Conservation (phyloP, 1,284 basidiomycete species). For the Moesziomyces antarcticus region DNA sequence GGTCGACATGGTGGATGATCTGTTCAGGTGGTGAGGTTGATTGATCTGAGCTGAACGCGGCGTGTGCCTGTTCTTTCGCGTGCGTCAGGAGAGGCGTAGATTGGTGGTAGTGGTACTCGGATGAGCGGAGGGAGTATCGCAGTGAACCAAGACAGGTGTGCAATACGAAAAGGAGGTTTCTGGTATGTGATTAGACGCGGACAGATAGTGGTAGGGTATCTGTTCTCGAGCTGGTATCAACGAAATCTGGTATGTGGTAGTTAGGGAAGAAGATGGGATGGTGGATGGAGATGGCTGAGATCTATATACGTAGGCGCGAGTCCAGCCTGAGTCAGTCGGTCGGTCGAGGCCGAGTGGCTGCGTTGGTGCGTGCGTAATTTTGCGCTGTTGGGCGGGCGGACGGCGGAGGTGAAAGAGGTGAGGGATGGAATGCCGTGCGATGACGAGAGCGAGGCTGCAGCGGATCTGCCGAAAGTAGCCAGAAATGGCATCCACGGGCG, state of each 20-base stretch:
- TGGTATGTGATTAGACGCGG: slow-evolving; percentile 2
- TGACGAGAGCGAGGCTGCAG: slow-evolving; percentile 7
- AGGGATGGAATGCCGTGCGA: not conserved
- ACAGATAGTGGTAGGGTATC: slow-evolving; percentile 44
- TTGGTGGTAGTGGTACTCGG: slow-evolving; percentile 9
- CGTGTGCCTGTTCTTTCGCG: no score
- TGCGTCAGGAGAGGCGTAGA: no score
- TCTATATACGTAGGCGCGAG: slow-evolving; percentile 28
- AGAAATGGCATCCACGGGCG: slow-evolving; percentile 18
- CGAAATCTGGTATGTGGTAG: slow-evolving; percentile 31
- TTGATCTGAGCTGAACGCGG: no score
- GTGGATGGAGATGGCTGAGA: not conserved
- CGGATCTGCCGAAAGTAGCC: no score
- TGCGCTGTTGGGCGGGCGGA: no score
- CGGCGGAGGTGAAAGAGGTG: no score
- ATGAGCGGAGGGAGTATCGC: slow-evolving; percentile 8
- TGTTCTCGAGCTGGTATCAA: slow-evolving; percentile 28
- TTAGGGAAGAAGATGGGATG: not conserved
- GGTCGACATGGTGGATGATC: slow-evolving; percentile 31
- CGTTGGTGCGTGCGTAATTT: no score
- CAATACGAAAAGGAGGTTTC: slow-evolving; percentile 9
- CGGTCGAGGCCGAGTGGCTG: no score
- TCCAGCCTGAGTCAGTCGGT: no score
- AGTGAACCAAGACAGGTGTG: slow-evolving; percentile 51
- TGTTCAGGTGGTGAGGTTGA: no score